Evolutionary conservation across 73 alveolate species (phyloP).

Genomic region (Paramecium tetraurelia): DNA sequence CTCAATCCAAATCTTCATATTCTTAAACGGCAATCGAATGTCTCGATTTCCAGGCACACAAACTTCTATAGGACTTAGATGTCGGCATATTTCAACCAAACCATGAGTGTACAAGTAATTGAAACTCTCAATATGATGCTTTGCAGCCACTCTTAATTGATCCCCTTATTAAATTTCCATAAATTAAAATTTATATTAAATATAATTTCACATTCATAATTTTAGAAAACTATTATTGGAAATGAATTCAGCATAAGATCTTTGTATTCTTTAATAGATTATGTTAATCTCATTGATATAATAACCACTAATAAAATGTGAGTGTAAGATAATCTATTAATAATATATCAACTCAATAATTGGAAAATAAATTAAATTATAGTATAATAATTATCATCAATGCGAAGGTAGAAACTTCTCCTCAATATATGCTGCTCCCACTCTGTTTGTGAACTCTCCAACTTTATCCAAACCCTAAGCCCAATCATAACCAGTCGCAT

Average conservation of each 20-base stretch:
- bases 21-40: slow-evolving; percentile 73
- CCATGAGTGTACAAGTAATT: slow-evolving; percentile 90
- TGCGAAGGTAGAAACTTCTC: not conserved
- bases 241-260: slow-evolving; percentile 13
- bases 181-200: not conserved
- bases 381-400: not conserved
- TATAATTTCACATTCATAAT: not conserved
- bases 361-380: not conserved
- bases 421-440: not conserved
- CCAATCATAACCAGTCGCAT: slow-evolving; percentile 53
- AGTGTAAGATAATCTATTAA: no score
- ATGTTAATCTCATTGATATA: no score
- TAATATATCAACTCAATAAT: no score
- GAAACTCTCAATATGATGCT: slow-evolving; percentile 92
- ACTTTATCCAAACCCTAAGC: slow-evolving; percentile 2
- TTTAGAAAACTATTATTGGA: slow-evolving; percentile 26
- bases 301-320: no score
- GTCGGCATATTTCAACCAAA: slow-evolving; percentile 81
- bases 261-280: no score
- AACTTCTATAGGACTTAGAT: slow-evolving; percentile 87
- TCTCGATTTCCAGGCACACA: slow-evolving; percentile 79
- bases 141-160: slow-evolving; percentile 55
- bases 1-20: slow-evolving; percentile 88
- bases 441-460: not conserved
- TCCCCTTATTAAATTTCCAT: slow-evolving; percentile 20